Evolutionary conservation across 2,329 filamentous ascomycete genomes (phyloP).

Genomic region (Aschersonia sp.): DNA sequence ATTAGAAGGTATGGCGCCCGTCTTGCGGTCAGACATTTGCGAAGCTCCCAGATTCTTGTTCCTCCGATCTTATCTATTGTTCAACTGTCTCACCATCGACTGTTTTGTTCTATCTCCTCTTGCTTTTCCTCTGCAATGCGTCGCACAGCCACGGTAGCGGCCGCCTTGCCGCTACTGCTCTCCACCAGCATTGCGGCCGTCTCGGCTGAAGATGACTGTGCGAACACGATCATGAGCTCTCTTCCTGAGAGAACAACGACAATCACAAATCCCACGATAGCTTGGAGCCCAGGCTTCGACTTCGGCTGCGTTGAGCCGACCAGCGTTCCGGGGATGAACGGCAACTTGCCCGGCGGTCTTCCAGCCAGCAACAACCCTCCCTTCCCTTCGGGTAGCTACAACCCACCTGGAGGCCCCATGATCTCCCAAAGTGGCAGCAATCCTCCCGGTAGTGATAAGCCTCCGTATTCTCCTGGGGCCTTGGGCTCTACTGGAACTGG

Average conservation of each 20-base stretch:
- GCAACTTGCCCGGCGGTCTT: not conserved
- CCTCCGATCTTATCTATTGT: not conserved
- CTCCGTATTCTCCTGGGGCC: too few relatives aligned
- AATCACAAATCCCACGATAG: not conserved
- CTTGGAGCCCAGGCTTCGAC: not conserved
- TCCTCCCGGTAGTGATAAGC: too few relatives aligned
- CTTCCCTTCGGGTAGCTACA: too few relatives aligned
- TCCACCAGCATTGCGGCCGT: not conserved
- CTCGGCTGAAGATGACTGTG: not conserved
- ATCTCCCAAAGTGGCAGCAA: too few relatives aligned
- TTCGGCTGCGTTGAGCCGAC: not conserved
- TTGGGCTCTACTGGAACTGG: too few relatives aligned
- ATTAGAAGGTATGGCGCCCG: not conserved
- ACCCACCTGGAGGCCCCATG: too few relatives aligned
- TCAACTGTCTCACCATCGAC: too few relatives aligned
- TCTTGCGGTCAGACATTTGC: not conserved
- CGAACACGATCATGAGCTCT: not conserved
- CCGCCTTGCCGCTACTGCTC: constrained; percentile 1
- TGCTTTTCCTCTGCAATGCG: not conserved
- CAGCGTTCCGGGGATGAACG: not conserved
- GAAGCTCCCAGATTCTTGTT: not conserved
- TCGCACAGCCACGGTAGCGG: not conserved
- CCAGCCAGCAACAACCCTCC: too few relatives aligned
- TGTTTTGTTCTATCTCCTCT: not conserved
- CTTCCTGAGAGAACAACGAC: constrained; percentile 2